Percentiles rank a stretch among this genome's conserved stretches.
Evolutionary conservation across 2,329 filamentous ascomycete species (phyloP).

Genomic region (Cladophialophora exuberans): DNA sequence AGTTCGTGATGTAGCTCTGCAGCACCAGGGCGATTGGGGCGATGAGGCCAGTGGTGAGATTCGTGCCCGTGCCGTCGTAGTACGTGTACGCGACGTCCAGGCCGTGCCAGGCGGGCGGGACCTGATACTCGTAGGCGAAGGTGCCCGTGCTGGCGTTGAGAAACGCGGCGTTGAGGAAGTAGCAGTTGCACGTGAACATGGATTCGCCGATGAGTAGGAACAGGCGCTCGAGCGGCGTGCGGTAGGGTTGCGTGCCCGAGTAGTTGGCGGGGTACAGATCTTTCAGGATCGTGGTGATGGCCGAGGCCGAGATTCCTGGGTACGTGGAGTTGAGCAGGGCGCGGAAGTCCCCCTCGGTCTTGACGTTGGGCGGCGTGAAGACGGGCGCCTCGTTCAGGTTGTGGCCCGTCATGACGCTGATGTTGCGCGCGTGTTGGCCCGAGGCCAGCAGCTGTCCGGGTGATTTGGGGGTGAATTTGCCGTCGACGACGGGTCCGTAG

Average conservation of each 20-base stretch:
- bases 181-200: constrained; percentile 56
- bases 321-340: constrained; percentile 27
- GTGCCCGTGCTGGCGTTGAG: constrained; percentile 53
- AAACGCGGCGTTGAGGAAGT: constrained; percentile 55
- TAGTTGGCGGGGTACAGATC: constrained; percentile 56
- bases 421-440: constrained; percentile 48
- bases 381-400: constrained; percentile 47
- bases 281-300: neutral
- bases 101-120: constrained; percentile 58
- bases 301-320: neutral
- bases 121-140: constrained; percentile 56
- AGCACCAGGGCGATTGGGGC: constrained; percentile 11
- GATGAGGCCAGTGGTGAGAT: constrained; percentile 32
- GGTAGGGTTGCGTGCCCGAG: constrained; percentile 53
- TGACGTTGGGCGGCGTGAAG: constrained; percentile 42
- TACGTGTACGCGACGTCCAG: constrained; percentile 57
- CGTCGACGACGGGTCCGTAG: constrained; percentile 53
- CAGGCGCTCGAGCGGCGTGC: constrained; percentile 46
- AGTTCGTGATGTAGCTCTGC: constrained; percentile 41
- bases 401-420: constrained; percentile 52
- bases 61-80: constrained; percentile 47
- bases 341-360: constrained; percentile 32
- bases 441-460: constrained; percentile 48
- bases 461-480: constrained; percentile 50
- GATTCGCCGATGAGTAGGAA: constrained; percentile 48